Evolutionary conservation across 202 grass and related monocot genomes (phyloP).

Genomic region (Schoenoplectus triqueter): DNA sequence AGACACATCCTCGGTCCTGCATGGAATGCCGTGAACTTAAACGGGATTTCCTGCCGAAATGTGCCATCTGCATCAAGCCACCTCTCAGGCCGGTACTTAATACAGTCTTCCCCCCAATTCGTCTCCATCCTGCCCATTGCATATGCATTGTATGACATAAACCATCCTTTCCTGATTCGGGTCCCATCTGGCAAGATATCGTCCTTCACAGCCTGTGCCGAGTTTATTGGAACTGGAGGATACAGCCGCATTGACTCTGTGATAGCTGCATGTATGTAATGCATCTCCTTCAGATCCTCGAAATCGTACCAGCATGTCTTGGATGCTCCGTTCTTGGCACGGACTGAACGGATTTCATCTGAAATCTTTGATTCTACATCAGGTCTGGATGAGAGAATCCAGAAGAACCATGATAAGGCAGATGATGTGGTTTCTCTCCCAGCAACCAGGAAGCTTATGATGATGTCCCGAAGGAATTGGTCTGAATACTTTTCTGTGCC

Average conservation of each 20-base stretch:
- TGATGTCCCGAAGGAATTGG: slow-evolving; percentile 74
- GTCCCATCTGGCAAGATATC: slow-evolving; percentile 82
- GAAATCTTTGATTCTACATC: slow-evolving; percentile 59
- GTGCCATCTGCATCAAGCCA: slow-evolving; percentile 55
- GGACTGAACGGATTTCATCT: slow-evolving; percentile 53
- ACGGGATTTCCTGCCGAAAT: slow-evolving; percentile 74
- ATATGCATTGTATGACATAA: slow-evolving; percentile 63
- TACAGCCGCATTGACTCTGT: slow-evolving; percentile 85
- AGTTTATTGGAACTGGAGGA: slow-evolving; percentile 63
- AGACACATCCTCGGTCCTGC: slow-evolving; percentile 71
- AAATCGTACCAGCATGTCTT: slow-evolving; percentile 45
- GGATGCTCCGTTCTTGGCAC: slow-evolving; percentile 1
- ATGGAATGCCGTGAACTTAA: slow-evolving; percentile 64
- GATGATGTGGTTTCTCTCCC: slow-evolving; percentile 76
- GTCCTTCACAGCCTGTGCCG: slow-evolving; percentile 36
- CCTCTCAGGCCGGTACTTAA: slow-evolving; percentile 61
- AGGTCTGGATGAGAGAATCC: slow-evolving; percentile 67
- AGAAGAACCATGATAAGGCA: slow-evolving; percentile 82
- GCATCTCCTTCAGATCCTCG: slow-evolving; percentile 73
- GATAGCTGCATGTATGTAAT: slow-evolving; percentile 75
- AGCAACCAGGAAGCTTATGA: slow-evolving; percentile 75
- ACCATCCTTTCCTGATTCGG: slow-evolving; percentile 46
- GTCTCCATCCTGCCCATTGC: slow-evolving; percentile 64
- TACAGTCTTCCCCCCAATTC: slow-evolving; percentile 54
- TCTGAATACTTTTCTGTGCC: slow-evolving; percentile 49